Evolutionary conservation across 257 asterid species (phyloP).

Genomic region (Petunia secreta): DNA sequence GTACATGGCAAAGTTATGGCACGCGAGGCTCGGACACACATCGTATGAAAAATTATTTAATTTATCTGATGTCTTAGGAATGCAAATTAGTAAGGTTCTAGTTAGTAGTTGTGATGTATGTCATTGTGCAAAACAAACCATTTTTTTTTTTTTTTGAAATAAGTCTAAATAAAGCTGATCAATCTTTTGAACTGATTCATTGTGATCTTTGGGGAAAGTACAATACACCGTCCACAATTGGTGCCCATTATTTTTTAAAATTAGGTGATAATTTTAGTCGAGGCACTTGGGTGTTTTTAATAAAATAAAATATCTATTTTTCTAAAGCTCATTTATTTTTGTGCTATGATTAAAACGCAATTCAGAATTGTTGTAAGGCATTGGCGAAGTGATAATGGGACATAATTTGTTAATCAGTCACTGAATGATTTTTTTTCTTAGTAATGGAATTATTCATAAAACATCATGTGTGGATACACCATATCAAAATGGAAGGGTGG

Average conservation of each 20-base stretch:
- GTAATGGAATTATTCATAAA: not conserved
- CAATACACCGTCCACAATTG: too few relatives aligned
- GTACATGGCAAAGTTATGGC: too few relatives aligned
- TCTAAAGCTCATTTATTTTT: not conserved
- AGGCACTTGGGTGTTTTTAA: not conserved
- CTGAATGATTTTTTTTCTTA: not conserved
- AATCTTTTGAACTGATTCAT: too few relatives aligned
- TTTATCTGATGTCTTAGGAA: too few relatives aligned
- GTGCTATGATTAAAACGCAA: not conserved
- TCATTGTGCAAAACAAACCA: too few relatives aligned
- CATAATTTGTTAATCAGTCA: not conserved
- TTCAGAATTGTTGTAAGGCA: not conserved
- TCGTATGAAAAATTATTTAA: too few relatives aligned
- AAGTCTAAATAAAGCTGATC: too few relatives aligned
- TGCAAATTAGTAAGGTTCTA: too few relatives aligned
- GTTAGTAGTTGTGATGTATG: too few relatives aligned
- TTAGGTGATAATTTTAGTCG: not conserved
- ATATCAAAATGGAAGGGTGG: conserved; percentile 2
- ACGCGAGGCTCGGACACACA: too few relatives aligned
- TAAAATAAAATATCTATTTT: not conserved
- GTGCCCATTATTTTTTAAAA: not conserved
- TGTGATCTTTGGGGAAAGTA: too few relatives aligned
- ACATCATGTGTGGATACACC: conserved; percentile 11
- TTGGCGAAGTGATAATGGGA: not conserved
- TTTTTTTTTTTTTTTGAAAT: too few relatives aligned